Percentiles rank a stretch among this genome's conserved stretches.
Evolutionary conservation across 2,329 filamentous ascomycete genomes (phyloP).

Genomic region (Harringtonia lauricola): DNA sequence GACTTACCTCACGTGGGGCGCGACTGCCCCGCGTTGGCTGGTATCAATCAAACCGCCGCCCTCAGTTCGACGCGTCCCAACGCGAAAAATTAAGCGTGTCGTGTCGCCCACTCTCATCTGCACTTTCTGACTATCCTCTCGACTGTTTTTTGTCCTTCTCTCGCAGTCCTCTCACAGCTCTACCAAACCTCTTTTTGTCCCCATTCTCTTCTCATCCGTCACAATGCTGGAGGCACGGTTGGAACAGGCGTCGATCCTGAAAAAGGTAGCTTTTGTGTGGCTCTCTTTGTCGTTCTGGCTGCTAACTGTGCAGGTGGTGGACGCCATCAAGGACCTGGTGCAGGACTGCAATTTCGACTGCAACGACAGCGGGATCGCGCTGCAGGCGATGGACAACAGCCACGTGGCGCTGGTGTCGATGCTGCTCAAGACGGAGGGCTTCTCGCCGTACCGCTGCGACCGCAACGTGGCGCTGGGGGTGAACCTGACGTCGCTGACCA

Average conservation of each 20-base stretch:
- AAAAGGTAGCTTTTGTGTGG: slow-evolving; percentile 58
- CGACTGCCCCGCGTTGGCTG: slow-evolving; percentile 8
- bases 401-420: slow-evolving; percentile 98
- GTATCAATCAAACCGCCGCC: slow-evolving; percentile 12
- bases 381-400: slow-evolving; percentile 99
- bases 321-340: slow-evolving; percentile 97
- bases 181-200: background rate
- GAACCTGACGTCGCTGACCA: slow-evolving; percentile 92
- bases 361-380: slow-evolving; percentile 97
- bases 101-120: slow-evolving; percentile 1
- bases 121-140: background rate
- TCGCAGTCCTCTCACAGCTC: background rate
- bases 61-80: slow-evolving; percentile 11
- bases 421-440: slow-evolving; percentile 92
- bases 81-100: slow-evolving; percentile 12
- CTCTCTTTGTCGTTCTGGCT: background rate
- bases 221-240: slow-evolving; percentile 93
- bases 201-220: slow-evolving; percentile 14
- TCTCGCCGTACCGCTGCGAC: slow-evolving; percentile 94
- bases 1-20: slow-evolving; percentile 4
- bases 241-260: slow-evolving; percentile 85
- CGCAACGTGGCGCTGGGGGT: slow-evolving; percentile 97
- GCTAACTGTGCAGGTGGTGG: slow-evolving; percentile 59
- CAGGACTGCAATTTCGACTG: slow-evolving; percentile 99
- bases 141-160: no score